Evolutionary conservation across 139 green algal genomes (phyloP), one percentile per base, ranked within the genome.

Genomic region (Picochlorum sp.): DNA sequence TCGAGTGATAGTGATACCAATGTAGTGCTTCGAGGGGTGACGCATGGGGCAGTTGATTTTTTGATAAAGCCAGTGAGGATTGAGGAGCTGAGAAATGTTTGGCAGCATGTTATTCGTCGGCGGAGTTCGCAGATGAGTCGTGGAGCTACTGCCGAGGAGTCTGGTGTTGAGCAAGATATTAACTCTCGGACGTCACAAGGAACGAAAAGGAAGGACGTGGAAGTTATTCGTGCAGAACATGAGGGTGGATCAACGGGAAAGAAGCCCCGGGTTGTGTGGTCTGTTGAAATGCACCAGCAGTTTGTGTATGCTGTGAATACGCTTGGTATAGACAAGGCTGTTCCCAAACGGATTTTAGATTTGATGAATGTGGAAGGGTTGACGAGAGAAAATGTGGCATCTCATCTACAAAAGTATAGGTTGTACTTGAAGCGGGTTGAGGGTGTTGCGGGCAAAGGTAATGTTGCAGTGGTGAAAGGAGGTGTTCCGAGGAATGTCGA

Each of bases 311-410:
- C 92, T 2, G 92, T 98, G 51, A 92, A 95, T 62, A 74, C 87
- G 66, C 78, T 98, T 37, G 92, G 92, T 21, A 81, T 98, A 8
- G 90, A 98, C 66, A 96, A 95, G 76, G 92, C 92, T 3, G 92
- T 98, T 24, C 92, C 92, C 6, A 98, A 98, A 80, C 83, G 89
- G n/a, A 98, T 98, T 34, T 69, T 98, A 58, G 91, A 97, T 62
- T 73, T 96, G 18, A 97, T 98, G 92, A 86, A 86, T 52, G 87
- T 96, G 49, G 79, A 88, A 8, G 89, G 92, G 2, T 72, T 98
- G 16, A 98, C 92, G 10, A 71, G 90, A 15, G 90, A 98, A 65
- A 98, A 98, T 69, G 92, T 98, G 20, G 92, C 92, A 31, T 88
- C 72, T 50, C 92, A 98, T 64, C 69, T 97, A 23, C 90, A 96